Conservation (phyloP, 768 basidiomycete species). For the Polyporus arcularius region DNA sequence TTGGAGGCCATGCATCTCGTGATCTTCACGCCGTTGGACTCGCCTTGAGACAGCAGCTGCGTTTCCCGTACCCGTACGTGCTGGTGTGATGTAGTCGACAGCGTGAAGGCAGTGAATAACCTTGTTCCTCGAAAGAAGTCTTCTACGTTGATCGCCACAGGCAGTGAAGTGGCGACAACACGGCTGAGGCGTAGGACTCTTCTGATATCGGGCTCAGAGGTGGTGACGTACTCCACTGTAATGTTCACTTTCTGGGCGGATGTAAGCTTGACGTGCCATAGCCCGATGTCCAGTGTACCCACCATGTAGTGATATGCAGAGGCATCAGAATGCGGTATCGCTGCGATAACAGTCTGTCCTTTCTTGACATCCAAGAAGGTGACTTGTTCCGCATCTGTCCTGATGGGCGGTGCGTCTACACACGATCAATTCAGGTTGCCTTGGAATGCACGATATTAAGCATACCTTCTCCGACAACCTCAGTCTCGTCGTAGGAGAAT, state of each 20-base stretch:
- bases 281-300: slow-evolving; percentile 23
- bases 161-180: slow-evolving; percentile 67
- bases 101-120: slow-evolving; percentile 87
- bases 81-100: slow-evolving; percentile 79
- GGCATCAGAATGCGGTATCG: slow-evolving; percentile 67
- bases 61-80: slow-evolving; percentile 75
- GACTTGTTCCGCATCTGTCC: slow-evolving; percentile 45
- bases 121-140: slow-evolving; percentile 90
- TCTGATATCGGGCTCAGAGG: slow-evolving; percentile 47
- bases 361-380: slow-evolving; percentile 49
- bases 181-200: slow-evolving; percentile 58
- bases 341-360: slow-evolving; percentile 47
- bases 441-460: not conserved
- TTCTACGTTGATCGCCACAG: slow-evolving; percentile 91
- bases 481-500: slow-evolving; percentile 47
- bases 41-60: slow-evolving; percentile 48
- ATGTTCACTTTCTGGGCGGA: slow-evolving; percentile 62
- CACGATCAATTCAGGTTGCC: not conserved
- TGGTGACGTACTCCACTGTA: slow-evolving; percentile 68
- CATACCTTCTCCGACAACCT: slow-evolving; percentile 39
- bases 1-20: slow-evolving; percentile 46
- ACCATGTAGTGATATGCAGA: slow-evolving; percentile 65
- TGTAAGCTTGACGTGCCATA: not conserved
- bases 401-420: slow-evolving; percentile 27
- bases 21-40: slow-evolving; percentile 53